Conservation (phyloP, 768 basidiomycete species). For the Lentinus brumalis region DNA sequence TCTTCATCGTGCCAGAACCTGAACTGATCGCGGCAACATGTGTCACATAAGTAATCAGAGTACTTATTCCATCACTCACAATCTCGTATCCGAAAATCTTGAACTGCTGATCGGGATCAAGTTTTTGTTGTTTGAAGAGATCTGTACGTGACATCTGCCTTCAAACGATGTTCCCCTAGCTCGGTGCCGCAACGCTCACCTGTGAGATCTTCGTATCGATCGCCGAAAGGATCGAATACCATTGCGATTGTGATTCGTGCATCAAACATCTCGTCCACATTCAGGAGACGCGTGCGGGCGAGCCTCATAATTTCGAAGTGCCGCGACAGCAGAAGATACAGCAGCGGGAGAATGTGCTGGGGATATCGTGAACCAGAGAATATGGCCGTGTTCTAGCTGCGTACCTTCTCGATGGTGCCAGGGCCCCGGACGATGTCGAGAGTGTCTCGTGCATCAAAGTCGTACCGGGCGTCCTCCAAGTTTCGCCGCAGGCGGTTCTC, state of each 20-base stretch:
- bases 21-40: too few species aligned
- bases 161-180: neutral
- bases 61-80: slow-evolving; percentile 11
- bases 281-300: slow-evolving; percentile 26
- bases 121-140: slow-evolving; percentile 26
- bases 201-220: slow-evolving; percentile 29
- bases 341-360: slow-evolving; percentile 36
- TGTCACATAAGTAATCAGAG: too few species aligned
- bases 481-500: slow-evolving; percentile 30
- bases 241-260: neutral
- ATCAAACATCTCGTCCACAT: slow-evolving; percentile 27
- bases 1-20: too few species aligned
- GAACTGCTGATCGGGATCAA: slow-evolving; percentile 29
- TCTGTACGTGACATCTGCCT: neutral
- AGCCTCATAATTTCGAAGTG: slow-evolving; percentile 37
- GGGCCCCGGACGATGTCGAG: slow-evolving; percentile 33
- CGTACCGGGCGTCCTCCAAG: slow-evolving; percentile 31
- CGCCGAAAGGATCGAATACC: slow-evolving; percentile 12
- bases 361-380: neutral
- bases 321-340: slow-evolving; percentile 36
- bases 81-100: slow-evolving; percentile 28
- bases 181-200: slow-evolving; percentile 12
- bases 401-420: slow-evolving; percentile 37
- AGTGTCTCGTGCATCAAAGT: slow-evolving; percentile 35
- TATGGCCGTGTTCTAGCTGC: neutral